These are phyloP conservation scores for Ophiorrhiza pumila DNA, from an alignment of 257 asterid genomes.

Conservation along the genomic window DNA sequence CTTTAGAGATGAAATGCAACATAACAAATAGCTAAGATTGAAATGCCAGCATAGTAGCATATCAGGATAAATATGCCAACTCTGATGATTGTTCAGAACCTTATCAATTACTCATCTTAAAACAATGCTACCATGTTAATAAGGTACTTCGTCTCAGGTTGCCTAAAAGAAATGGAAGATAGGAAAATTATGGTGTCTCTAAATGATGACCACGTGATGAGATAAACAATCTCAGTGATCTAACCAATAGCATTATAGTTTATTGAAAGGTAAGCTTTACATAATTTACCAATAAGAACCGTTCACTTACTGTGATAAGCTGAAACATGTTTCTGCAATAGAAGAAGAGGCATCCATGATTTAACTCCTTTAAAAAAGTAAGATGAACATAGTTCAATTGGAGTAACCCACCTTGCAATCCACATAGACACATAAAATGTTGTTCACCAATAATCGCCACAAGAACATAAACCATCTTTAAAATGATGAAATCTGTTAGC, in stretches of 20 bases:
- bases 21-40: neutral
- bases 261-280: neutral
- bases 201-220: neutral
- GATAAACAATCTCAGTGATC: neutral
- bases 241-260: neutral
- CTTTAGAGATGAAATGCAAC: neutral
- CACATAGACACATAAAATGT: neutral
- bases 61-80: neutral
- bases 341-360: neutral
- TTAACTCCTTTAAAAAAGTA: neutral
- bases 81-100: neutral
- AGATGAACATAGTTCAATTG: neutral
- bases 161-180: neutral
- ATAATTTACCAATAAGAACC: neutral
- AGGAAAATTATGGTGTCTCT: neutral
- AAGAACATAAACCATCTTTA: constrained; percentile 71
- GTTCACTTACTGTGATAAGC: neutral
- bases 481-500: constrained; percentile 91
- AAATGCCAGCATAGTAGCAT: neutral
- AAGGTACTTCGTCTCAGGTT: neutral
- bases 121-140: neutral
- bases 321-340: neutral
- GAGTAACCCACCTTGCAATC: constrained; percentile 6
- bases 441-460: constrained; percentile 80
- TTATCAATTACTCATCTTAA: neutral